Conservation (phyloP, 176 grass and related monocot species). For the Musa beccarii region DNA sequence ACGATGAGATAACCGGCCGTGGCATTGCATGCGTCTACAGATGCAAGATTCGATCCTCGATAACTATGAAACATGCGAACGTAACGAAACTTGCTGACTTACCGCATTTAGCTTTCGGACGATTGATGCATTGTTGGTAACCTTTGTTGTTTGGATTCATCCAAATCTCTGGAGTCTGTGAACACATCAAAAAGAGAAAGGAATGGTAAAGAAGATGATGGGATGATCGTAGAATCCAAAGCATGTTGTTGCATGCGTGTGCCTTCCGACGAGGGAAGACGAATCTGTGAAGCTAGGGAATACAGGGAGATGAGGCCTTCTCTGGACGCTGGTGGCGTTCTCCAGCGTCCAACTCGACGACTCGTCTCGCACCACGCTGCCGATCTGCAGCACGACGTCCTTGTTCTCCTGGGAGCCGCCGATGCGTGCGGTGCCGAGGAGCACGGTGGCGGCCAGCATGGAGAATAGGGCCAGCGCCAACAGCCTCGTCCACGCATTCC, state of each 20-base stretch:
- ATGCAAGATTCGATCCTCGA: neutral
- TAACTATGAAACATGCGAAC: neutral
- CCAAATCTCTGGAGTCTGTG: slow-evolving; percentile 48
- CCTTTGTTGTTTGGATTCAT: slow-evolving; percentile 30
- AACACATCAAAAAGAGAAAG: neutral
- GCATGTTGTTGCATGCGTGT: too few species aligned
- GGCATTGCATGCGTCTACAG: slow-evolving; percentile 28
- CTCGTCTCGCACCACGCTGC: neutral
- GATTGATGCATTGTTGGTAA: slow-evolving; percentile 47
- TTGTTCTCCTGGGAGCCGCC: neutral
- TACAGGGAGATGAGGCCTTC: too few species aligned
- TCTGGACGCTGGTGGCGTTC: neutral
- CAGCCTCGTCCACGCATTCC: neutral
- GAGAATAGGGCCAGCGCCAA: neutral
- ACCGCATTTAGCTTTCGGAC: slow-evolving; percentile 38
- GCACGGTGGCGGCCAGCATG: neutral
- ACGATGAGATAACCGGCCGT: slow-evolving; percentile 54
- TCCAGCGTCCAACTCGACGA: neutral
- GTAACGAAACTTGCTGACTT: neutral
- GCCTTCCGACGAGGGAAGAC: too few species aligned
- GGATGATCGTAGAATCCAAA: too few species aligned
- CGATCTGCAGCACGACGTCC: slow-evolving; percentile 7
- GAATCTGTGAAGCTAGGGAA: too few species aligned
- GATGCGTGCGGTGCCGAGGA: neutral
- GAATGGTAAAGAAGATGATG: too few species aligned